Base-by-base conservation (phyloP, 192 early-diverging fungal genomes). In the Podochytrium sp. region DNA sequence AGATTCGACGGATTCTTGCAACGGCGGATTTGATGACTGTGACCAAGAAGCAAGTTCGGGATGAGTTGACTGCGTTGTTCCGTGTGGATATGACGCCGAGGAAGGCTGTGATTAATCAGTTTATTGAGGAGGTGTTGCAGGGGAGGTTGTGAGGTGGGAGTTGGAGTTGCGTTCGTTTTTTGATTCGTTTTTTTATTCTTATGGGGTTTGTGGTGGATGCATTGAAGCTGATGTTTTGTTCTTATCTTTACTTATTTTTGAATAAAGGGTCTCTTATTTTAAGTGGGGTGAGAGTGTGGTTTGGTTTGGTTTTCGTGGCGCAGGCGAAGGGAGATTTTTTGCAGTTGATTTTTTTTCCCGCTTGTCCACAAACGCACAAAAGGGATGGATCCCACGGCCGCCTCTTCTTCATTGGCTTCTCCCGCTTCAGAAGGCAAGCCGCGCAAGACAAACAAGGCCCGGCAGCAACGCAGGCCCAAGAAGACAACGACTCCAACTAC, bases 21-120 rank as follows among this genome's bases (percentile, higher is more conserved):
- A 92, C 92, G 0, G 94, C 94, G 7, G 92, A 99, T 73, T 79
- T 99, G 63, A 98, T 97, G 96, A 93, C 91, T n/a, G 92, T 99
- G 56, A 99, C 98, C 49, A 98, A 99, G 87, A 98, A 98, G 81
- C 83, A 87, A 65, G 95, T 98, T n/a, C 93, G 97, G 53, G 92
- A 96, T 71, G 87, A 95, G 77, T 78, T 99, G 52, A 87, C 90
- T 65, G 78, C 78, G 14, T 76, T 85, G 60, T 96, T 97, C 82
- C 91, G 91, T 20, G 82, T 92, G 47, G 97, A 99, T 59, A 82
- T 96, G 85, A 90, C 85, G 35, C 78, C 84, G 23, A 83, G 89
- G 60, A 96, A 96, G 81, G 91, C 92, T 37, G 91, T 87, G 61
- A 98, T 98, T 82, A 97, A 97, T 79, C 73, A 63, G 18, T 82